Conservation (phyloP, 345 rosid genomes). For the Cardamine chenopodiifolia region DNA sequence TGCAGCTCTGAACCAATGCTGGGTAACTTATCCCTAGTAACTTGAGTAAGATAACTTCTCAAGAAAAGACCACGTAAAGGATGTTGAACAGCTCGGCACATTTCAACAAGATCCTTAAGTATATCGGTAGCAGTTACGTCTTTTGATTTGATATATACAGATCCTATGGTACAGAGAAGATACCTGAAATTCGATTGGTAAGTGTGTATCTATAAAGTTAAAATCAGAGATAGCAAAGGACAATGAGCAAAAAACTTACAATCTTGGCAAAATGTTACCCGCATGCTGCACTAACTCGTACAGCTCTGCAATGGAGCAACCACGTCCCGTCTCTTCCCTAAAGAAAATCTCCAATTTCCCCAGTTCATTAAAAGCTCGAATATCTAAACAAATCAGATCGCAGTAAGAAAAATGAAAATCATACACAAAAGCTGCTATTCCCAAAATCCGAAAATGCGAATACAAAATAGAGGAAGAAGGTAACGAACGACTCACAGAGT, state of each 20-base stretch:
- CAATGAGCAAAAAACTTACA: constrained; percentile 57
- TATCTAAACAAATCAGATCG: constrained; percentile 54
- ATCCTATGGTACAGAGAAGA: constrained; percentile 96
- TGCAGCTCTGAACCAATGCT: constrained; percentile 80
- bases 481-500: constrained; percentile 64
- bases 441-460: constrained; percentile 1
- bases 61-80: constrained; percentile 97
- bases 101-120: constrained; percentile 96
- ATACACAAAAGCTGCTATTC: not conserved
- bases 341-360: constrained; percentile 90
- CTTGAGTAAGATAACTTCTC: constrained; percentile 96
- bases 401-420: not conserved
- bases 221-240: not conserved
- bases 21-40: constrained; percentile 88
- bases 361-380: constrained; percentile 90
- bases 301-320: constrained; percentile 87
- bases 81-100: constrained; percentile 98
- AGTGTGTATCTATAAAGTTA: not conserved
- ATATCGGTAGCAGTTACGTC: constrained; percentile 92
- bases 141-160: constrained; percentile 89
- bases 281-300: constrained; percentile 98
- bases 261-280: constrained; percentile 96
- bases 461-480: constrained; percentile 29
- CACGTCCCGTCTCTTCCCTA: constrained; percentile 82
- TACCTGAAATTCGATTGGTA: constrained; percentile 53